phyloP scores from a whole-genome alignment of 2,329 filamentous ascomycete species.

The Trichophaea hybrida region DNA sequence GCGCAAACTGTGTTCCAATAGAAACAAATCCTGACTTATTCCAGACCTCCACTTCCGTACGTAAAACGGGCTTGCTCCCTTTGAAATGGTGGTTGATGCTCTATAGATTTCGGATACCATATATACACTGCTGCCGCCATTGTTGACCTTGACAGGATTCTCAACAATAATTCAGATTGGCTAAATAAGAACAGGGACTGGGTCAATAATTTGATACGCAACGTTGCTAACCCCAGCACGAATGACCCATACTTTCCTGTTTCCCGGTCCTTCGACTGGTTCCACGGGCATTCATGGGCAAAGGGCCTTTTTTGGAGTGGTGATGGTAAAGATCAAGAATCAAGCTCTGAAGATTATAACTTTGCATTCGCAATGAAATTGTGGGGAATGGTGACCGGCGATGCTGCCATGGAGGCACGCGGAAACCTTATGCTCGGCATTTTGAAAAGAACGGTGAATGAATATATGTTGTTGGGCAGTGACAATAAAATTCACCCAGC shows the following conservation, averaged over 20 bases:
- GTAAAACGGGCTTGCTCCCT: not conserved
- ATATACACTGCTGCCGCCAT: constrained; percentile 76
- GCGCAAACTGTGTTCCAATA: no score
- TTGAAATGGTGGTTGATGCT: not conserved
- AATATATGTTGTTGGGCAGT: constrained; percentile 67
- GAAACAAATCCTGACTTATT: no score
- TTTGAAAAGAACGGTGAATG: constrained; percentile 54
- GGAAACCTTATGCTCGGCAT: constrained; percentile 75
- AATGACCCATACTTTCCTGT: constrained; percentile 65
- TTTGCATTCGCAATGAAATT: constrained; percentile 78
- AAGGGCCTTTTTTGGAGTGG: constrained; percentile 56
- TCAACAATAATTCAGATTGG: constrained; percentile 17
- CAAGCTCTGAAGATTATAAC: constrained; percentile 80
- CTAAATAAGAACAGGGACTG: constrained; percentile 67
- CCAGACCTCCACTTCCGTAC: constrained; percentile 44
- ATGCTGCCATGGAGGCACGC: constrained; percentile 64
- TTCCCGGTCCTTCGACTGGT: constrained; percentile 82
- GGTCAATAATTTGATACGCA: constrained; percentile 71
- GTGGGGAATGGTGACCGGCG: constrained; percentile 71
- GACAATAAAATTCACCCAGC: constrained; percentile 58
- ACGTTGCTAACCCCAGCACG: constrained; percentile 61
- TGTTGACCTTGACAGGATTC: constrained; percentile 36
- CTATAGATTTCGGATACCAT: constrained; percentile 51
- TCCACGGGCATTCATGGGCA: constrained; percentile 70
- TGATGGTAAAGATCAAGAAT: constrained; percentile 76